phyloP scores from a whole-genome alignment of 805 yeast genomes.

The Candida ovalis region DNA sequence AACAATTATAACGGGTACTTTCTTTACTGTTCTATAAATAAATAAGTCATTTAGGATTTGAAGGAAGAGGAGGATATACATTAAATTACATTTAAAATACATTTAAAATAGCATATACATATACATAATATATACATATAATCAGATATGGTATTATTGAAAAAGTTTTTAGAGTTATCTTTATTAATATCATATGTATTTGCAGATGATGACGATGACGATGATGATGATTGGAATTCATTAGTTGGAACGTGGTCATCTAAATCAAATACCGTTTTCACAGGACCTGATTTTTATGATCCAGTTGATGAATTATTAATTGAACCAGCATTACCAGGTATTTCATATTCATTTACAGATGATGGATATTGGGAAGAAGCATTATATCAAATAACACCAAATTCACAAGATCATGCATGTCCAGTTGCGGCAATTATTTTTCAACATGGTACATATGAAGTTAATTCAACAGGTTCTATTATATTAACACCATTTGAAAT shows the following conservation, averaged over 20 bases:
- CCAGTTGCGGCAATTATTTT: constrained; percentile 76
- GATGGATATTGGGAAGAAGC: constrained; percentile 95
- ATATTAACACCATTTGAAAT: constrained; percentile 69
- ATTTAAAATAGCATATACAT: no score
- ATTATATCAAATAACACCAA: constrained; percentile 68
- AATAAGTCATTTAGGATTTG: no score
- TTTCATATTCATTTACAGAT: constrained; percentile 85
- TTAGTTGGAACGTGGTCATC: constrained; percentile 93
- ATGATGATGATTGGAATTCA: constrained; percentile 5
- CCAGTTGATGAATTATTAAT: constrained; percentile 92
- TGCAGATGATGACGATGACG: constrained; percentile 4
- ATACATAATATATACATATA: no score
- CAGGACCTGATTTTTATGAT: constrained; percentile 95
- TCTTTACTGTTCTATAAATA: no score
- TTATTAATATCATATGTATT: constrained; percentile 2
- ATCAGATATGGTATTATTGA: constrained; percentile 4
- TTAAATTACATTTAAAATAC: no score
- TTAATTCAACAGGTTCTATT: constrained; percentile 63
- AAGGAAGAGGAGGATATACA: no score
- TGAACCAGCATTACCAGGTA: constrained; percentile 95
- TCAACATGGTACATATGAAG: constrained; percentile 84
- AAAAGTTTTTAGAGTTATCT: background rate
- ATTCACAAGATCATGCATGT: constrained; percentile 73
- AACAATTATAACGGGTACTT: no score
- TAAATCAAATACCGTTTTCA: constrained; percentile 88